A percentile compares a stretch with the other conserved stretches of the same genome.
Conservation (phyloP, 768 basidiomycete genomes). For the Suillus hirtellus region DNA sequence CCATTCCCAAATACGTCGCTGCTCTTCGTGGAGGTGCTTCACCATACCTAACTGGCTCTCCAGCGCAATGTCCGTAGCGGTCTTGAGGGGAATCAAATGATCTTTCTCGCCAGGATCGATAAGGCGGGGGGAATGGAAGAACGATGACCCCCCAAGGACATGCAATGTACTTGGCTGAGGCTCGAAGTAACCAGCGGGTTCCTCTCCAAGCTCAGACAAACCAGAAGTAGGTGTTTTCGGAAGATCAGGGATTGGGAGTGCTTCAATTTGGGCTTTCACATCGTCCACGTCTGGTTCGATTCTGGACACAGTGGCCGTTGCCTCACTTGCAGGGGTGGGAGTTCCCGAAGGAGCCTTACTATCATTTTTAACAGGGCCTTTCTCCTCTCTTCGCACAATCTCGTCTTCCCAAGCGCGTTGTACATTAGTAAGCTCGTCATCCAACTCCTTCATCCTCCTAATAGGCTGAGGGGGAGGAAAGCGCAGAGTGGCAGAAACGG, state of each 20-base stretch:
- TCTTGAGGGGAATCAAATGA: constrained; percentile 51
- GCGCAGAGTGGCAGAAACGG: constrained; percentile 88
- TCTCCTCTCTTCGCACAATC: constrained; percentile 74
- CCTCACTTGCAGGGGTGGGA: constrained; percentile 30
- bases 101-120: constrained; percentile 34
- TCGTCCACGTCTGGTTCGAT: constrained; percentile 40
- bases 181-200: constrained; percentile 46
- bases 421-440: constrained; percentile 68
- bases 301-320: constrained; percentile 17
- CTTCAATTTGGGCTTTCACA: constrained; percentile 69
- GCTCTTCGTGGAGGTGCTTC: constrained; percentile 83
- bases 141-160: constrained; percentile 30
- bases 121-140: constrained; percentile 34
- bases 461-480: constrained; percentile 93
- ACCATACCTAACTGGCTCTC: constrained; percentile 72
- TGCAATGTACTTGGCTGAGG: constrained; percentile 32
- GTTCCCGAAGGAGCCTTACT: constrained; percentile 26
- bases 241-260: constrained; percentile 38
- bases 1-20: constrained; percentile 93
- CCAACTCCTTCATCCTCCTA: constrained; percentile 83
- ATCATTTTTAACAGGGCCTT: constrained; percentile 25
- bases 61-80: constrained; percentile 65
- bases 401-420: constrained; percentile 88
- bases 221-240: constrained; percentile 40
- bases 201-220: constrained; percentile 30